A percentile compares a stretch with the other conserved stretches of the same genome.
phyloP scores from a whole-genome alignment of 768 basidiomycete genomes.

The Boletus bicolor region DNA sequence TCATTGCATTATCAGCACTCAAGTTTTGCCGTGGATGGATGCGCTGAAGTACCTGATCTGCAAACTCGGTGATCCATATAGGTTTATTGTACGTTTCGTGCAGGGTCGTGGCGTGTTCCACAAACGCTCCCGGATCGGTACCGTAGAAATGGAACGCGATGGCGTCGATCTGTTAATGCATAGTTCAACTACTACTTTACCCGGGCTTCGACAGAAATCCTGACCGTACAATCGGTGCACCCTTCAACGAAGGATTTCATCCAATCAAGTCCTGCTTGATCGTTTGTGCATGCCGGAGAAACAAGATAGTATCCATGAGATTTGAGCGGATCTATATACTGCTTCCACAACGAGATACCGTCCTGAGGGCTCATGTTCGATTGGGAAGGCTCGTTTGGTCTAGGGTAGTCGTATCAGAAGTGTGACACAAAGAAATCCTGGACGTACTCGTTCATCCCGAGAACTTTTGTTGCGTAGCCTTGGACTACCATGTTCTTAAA shows the following conservation, averaged over 20 bases:
- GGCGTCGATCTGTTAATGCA: conserved; percentile 47
- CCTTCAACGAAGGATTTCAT: conserved; percentile 52
- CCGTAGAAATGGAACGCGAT: conserved; percentile 77
- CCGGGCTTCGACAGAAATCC: conserved; percentile 19
- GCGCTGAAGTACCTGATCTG: conserved; percentile 49
- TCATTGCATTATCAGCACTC: background rate
- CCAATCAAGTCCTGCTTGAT: conserved; percentile 64
- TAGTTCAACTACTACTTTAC: background rate
- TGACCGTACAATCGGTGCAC: conserved; percentile 53
- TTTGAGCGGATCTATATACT: conserved; percentile 62
- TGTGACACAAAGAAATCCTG: background rate
- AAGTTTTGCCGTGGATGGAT: background rate
- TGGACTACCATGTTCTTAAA: conserved; percentile 46
- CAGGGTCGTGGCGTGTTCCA: conserved; percentile 47
- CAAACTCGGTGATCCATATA: conserved; percentile 70
- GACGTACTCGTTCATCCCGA: conserved; percentile 80
- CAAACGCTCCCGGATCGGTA: conserved; percentile 45
- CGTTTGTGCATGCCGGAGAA: conserved; percentile 69
- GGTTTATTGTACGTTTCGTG: conserved; percentile 43
- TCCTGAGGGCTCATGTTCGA: conserved; percentile 54
- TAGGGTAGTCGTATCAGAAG: conserved; percentile 26
- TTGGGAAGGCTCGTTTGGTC: conserved; percentile 69
- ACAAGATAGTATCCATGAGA: conserved; percentile 56
- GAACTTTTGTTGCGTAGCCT: conserved; percentile 52
- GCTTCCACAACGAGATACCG: conserved; percentile 58